Conservation (phyloP, 2,329 filamentous ascomycete genomes). For the Penicillium polonicum region DNA sequence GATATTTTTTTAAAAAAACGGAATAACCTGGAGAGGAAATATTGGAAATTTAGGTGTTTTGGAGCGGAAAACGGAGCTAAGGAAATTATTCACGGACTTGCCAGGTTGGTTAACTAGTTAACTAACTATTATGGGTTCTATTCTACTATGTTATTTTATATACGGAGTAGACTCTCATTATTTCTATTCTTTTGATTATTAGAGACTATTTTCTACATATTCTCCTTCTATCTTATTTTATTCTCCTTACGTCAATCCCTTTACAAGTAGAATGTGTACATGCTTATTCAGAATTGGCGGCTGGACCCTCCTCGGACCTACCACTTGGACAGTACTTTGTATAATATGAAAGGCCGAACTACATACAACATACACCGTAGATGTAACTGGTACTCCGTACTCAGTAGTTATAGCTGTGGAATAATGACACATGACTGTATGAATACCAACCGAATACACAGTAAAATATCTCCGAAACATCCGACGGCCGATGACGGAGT, state of each 20-base stretch:
- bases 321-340: too few relatives aligned
- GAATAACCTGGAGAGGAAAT: background rate
- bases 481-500: slow-evolving; percentile 13
- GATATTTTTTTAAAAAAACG: background rate
- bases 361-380: background rate
- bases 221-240: background rate
- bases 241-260: background rate
- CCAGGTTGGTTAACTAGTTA: background rate
- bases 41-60: background rate
- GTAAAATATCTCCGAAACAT: background rate
- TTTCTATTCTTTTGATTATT: background rate
- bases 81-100: slow-evolving; percentile 7
- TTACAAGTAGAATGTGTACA: background rate
- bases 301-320: background rate
- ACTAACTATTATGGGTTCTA: too few relatives aligned
- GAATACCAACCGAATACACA: background rate
- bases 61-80: slow-evolving; percentile 5
- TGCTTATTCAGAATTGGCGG: background rate
- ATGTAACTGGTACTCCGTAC: background rate
- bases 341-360: background rate
- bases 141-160: background rate
- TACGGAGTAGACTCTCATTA: background rate
- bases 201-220: background rate
- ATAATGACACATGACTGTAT: background rate
- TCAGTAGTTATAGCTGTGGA: too few relatives aligned